A percentile compares a stretch with the other conserved stretches of the same genome.
These are phyloP conservation scores for California macrophylla DNA, from an alignment of 441 rosid genomes.

Conservation along the genomic window DNA sequence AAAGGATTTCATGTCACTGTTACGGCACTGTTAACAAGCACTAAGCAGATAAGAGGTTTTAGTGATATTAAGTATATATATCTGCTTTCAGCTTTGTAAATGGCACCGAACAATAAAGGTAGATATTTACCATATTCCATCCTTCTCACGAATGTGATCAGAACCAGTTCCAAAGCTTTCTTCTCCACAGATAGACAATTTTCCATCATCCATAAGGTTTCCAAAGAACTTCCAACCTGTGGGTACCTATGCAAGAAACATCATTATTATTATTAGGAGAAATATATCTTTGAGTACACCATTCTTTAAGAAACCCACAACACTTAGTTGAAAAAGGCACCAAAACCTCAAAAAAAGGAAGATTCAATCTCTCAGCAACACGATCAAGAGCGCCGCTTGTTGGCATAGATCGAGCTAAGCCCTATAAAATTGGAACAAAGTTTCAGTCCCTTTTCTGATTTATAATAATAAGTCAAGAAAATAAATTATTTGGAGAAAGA, in stretches of 20 bases:
- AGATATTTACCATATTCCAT: slow-evolving; percentile 78
- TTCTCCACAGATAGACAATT: slow-evolving; percentile 87
- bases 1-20: not conserved
- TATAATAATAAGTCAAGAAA: not conserved
- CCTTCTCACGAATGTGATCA: slow-evolving; percentile 93
- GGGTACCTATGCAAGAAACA: slow-evolving; percentile 51
- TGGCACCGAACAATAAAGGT: slow-evolving; percentile 3
- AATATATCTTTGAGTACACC: slow-evolving; percentile 2
- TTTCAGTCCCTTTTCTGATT: slow-evolving; percentile 8
- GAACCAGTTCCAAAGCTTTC: slow-evolving; percentile 98
- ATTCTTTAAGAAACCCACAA: slow-evolving; percentile 5
- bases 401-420: slow-evolving; percentile 94
- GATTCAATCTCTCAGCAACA: slow-evolving; percentile 74
- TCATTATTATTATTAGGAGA: slow-evolving; percentile 16
- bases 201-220: slow-evolving; percentile 93
- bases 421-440: slow-evolving; percentile 34
- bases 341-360: slow-evolving; percentile 76
- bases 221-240: slow-evolving; percentile 98
- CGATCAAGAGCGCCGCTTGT: slow-evolving; percentile 95
- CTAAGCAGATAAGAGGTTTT: not conserved
- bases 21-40: not conserved
- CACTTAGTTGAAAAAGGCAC: slow-evolving; percentile 13
- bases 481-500: not conserved
- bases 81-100: not conserved
- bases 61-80: not conserved